phyloP scores from a whole-genome alignment of 2,329 filamentous ascomycete species.

The Claviceps sorghi region DNA sequence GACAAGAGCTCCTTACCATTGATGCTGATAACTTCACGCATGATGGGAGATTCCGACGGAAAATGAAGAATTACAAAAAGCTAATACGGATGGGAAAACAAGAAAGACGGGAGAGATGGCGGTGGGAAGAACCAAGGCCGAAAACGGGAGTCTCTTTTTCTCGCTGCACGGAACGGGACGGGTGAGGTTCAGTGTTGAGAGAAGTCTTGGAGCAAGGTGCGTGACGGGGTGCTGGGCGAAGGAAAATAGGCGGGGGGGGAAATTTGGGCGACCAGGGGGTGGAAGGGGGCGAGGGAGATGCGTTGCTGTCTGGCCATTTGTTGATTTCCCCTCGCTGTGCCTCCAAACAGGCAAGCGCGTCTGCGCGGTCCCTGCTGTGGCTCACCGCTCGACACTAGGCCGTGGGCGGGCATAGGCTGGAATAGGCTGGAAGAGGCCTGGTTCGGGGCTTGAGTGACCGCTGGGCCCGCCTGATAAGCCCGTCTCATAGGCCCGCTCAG shows the following conservation, averaged over 20 bases:
- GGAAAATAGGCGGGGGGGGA: conserved; percentile 34
- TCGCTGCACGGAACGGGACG: conserved; percentile 8
- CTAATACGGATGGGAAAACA: conserved; percentile 8
- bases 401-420: background rate
- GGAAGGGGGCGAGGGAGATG: conserved; percentile 7
- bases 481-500: background rate
- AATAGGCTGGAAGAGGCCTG: background rate
- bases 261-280: conserved; percentile 26
- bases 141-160: conserved; percentile 6
- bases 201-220: conserved; percentile 11
- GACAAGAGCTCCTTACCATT: conserved; percentile 56
- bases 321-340: conserved; percentile 23
- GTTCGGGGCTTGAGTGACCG: too few relatives aligned
- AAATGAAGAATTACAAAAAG: conserved; percentile 9
- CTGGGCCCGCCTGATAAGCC: background rate
- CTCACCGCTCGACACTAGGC: conserved; percentile 4
- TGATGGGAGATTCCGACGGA: conserved; percentile 37
- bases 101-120: conserved; percentile 9
- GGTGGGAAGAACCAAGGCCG: conserved; percentile 12
- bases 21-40: conserved; percentile 99
- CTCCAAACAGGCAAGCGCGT: conserved; percentile 22
- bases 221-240: conserved; percentile 11
- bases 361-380: conserved; percentile 5
- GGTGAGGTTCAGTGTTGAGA: conserved; percentile 11
- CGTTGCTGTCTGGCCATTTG: conserved; percentile 22